Conservation (phyloP, 345 rosid species). For the Dovyalis caffra region DNA sequence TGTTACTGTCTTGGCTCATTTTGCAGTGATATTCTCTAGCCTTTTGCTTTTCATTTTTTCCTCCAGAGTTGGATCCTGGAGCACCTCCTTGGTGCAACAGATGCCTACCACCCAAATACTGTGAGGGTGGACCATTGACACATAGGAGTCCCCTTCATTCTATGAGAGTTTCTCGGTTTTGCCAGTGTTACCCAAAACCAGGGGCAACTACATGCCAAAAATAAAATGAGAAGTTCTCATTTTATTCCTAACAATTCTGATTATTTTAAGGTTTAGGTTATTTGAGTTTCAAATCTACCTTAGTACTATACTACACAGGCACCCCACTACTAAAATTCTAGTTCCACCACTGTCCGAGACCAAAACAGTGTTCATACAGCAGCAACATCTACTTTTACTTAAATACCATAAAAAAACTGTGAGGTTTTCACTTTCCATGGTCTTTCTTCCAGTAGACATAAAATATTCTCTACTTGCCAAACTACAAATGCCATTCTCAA, state of each 20-base stretch:
- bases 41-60: background rate
- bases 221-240: background rate
- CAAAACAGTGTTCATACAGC: background rate
- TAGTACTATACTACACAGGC: background rate
- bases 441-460: background rate
- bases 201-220: background rate
- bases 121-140: background rate
- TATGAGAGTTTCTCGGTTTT: background rate
- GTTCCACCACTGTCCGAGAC: background rate
- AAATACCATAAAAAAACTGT: background rate
- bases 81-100: background rate
- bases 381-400: background rate
- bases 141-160: background rate
- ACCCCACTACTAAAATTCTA: background rate
- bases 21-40: background rate
- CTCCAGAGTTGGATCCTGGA: background rate
- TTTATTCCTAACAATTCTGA: background rate
- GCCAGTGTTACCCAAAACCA: background rate
- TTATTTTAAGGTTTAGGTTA: too few species aligned
- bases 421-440: background rate
- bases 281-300: background rate
- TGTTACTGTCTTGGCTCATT: background rate
- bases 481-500: background rate
- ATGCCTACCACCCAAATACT: background rate
- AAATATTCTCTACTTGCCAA: background rate